Base-by-base conservation (phyloP, 2,329 filamentous ascomycete species). In the Coniochaeta sp. region DNA sequence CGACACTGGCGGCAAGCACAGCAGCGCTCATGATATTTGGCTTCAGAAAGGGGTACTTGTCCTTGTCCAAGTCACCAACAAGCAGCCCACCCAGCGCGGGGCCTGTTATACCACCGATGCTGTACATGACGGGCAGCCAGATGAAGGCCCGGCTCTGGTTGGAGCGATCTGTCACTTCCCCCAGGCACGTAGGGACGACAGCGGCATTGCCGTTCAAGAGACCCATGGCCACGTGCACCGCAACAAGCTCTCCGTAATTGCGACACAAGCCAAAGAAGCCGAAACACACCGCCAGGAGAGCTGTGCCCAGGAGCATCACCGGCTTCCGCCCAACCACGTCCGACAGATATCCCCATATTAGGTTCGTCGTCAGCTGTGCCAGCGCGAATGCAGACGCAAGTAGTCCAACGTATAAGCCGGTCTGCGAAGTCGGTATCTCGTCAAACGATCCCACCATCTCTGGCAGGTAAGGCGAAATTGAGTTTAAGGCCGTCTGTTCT, bases 401-500 rank as follows among this genome's bases (percentile, higher is more conserved):
- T 55, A 92, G 80, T 16, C 95, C 95, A 0, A 98, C 92, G 71
- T 96, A 98, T 47, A 98, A 71, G 1, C 93, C 95, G 34, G 89
- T 88, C 67, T 92, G 79, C 6, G 79, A 80, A 1, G 81, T 75
- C 22, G 89, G 82, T 22, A 97, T 88, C 63, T 90, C 90, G 1
- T 91, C 89, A 71, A 98, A 98, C 1, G 86, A 87, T 24, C 86
- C 84, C 1, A 93, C 88, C 93, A 99, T 98, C 67, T 92, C 85
- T 0, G 95, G 95, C 1, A 99, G 84, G 73, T 99, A 99, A 1
- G 95, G 95, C 12, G 89, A 90, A 69, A 99, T 97, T 24, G 92
- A 96, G 74, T 99, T 99, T 70, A 99, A 83, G 0, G 95, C 95
- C 0, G 93, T 98, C 79, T 99, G 95, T 72, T 99, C 95, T 59